Evolutionary conservation across 2,329 filamentous ascomycete species (phyloP).

Genomic region (Pseudonectria foliicola): DNA sequence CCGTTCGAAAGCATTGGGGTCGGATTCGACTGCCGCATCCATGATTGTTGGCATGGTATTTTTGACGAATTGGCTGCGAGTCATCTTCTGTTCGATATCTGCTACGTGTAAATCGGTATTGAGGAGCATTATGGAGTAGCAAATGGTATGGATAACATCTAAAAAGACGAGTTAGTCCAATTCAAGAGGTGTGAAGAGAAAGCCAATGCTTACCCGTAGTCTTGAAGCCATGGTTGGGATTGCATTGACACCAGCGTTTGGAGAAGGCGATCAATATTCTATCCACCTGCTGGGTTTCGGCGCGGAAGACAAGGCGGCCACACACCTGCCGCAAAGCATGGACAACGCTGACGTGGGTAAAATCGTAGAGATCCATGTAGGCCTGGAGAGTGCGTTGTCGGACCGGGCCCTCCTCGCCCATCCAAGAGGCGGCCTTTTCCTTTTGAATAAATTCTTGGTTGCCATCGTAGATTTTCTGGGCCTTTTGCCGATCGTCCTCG

Average conservation of each 20-base stretch:
- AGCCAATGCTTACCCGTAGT: slow-evolving; percentile 55
- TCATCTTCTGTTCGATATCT: slow-evolving; percentile 97
- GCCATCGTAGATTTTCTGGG: slow-evolving; percentile 76
- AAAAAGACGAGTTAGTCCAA: slow-evolving; percentile 23
- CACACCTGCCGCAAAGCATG: slow-evolving; percentile 74
- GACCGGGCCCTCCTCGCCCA: slow-evolving; percentile 66
- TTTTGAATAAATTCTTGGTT: slow-evolving; percentile 74
- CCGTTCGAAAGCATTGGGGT: slow-evolving; percentile 57
- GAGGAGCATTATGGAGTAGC: slow-evolving; percentile 88
- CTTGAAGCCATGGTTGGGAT: slow-evolving; percentile 89
- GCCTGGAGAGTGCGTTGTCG: slow-evolving; percentile 57
- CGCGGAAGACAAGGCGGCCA: slow-evolving; percentile 71
- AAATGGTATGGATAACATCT: slow-evolving; percentile 96
- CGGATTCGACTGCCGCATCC: slow-evolving; percentile 67
- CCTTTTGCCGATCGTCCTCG: slow-evolving; percentile 68
- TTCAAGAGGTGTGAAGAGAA: neutral
- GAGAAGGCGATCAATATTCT: slow-evolving; percentile 87
- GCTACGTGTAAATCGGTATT: slow-evolving; percentile 95
- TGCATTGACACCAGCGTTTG: slow-evolving; percentile 87
- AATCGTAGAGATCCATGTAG: slow-evolving; percentile 92
- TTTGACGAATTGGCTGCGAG: slow-evolving; percentile 85
- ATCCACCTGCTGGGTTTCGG: slow-evolving; percentile 94
- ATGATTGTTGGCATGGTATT: slow-evolving; percentile 90
- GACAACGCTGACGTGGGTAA: slow-evolving; percentile 72
- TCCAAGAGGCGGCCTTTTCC: slow-evolving; percentile 76